Conservation (phyloP, 441 rosid species). For the Jatropha multifida region DNA sequence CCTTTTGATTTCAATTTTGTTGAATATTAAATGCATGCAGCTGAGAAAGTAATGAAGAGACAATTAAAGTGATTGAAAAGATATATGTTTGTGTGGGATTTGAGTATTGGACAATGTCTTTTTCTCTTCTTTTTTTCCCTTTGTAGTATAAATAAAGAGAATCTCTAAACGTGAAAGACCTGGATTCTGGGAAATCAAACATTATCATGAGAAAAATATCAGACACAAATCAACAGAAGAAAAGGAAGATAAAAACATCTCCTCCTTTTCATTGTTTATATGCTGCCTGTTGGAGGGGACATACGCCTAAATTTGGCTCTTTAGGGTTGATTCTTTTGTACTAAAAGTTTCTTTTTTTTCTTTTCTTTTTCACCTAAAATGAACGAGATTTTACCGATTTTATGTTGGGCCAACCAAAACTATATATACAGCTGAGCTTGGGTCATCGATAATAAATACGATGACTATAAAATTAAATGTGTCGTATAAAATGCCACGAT, state of each 20-base stretch:
- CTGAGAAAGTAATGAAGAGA: slow-evolving; percentile 12
- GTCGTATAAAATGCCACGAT: neutral
- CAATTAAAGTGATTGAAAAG: slow-evolving; percentile 26
- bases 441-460: neutral
- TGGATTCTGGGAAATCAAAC: slow-evolving; percentile 28
- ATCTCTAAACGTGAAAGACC: slow-evolving; percentile 29
- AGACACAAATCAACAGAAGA: neutral
- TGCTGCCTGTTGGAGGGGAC: slow-evolving; percentile 3
- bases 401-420: neutral
- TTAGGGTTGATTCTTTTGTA: neutral
- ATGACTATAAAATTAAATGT: neutral
- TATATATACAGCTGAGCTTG: neutral
- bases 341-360: neutral
- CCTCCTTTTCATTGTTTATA: slow-evolving; percentile 5
- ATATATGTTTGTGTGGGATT: slow-evolving; percentile 11
- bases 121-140: slow-evolving; percentile 9
- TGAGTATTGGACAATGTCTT: slow-evolving; percentile 11
- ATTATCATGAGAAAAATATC: slow-evolving; percentile 10
- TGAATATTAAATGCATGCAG: neutral
- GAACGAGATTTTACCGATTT: neutral
- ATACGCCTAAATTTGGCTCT: neutral
- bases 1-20: neutral
- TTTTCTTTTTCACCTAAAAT: neutral
- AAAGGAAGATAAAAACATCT: no score
- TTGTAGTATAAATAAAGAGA: neutral